Percentiles rank a stretch among this genome's conserved stretches.
phyloP scores from a whole-genome alignment of 768 basidiomycete genomes.

The Suillus occidentalis region DNA sequence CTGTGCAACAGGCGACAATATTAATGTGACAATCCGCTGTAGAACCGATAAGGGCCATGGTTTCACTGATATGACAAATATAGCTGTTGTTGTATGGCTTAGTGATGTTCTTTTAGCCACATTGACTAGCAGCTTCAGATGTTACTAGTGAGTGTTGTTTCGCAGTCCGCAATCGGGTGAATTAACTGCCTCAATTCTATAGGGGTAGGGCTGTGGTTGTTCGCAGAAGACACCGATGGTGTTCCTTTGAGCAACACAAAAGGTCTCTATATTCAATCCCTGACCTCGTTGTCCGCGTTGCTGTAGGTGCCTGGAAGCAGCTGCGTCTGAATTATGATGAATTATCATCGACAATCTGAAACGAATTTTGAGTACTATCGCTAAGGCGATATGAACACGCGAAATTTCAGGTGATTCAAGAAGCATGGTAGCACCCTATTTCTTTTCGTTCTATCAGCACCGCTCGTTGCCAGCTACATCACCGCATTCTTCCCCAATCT shows the following conservation, averaged over 20 bases:
- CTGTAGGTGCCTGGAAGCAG: not conserved
- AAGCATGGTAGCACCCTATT: not conserved
- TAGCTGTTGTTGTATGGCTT: not conserved
- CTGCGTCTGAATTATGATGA: not conserved
- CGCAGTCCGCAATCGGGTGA: not conserved
- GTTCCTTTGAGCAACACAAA: conserved; percentile 16
- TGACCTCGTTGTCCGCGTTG: not conserved
- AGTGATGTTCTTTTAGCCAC: conserved; percentile 24
- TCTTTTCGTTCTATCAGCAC: not conserved
- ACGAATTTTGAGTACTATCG: not conserved
- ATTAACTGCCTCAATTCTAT: conserved; percentile 23
- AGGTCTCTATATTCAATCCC: conserved; percentile 1
- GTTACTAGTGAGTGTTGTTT: conserved; percentile 18
- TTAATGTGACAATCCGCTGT: conserved; percentile 53
- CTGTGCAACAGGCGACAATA: conserved; percentile 47
- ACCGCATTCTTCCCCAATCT: not conserved
- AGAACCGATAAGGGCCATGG: conserved; percentile 69
- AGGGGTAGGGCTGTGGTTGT: conserved; percentile 40
- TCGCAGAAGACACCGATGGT: conserved; percentile 33
- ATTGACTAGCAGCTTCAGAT: conserved; percentile 38
- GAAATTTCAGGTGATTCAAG: not conserved
- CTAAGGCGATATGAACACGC: not conserved
- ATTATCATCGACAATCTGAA: not conserved
- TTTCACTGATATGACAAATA: conserved; percentile 36
- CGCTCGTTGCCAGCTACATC: not conserved